These are phyloP conservation scores for Aureobasidium sp. DNA, from an alignment of 2,329 filamentous ascomycete species.

Conservation along the genomic window DNA sequence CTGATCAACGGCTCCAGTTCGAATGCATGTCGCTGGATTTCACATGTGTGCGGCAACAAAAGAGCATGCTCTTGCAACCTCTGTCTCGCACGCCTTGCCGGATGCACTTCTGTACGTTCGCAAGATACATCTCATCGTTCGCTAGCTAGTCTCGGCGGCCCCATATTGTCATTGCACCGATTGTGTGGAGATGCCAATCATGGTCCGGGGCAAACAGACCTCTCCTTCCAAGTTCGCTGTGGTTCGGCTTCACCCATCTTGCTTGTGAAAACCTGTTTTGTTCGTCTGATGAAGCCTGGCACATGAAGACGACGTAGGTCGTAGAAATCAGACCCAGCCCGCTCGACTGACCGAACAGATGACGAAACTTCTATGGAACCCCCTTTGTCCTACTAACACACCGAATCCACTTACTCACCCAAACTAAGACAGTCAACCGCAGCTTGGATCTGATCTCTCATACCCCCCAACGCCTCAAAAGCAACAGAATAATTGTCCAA, in stretches of 20 bases:
- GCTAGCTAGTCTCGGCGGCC: background rate
- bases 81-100: background rate
- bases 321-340: too few species aligned
- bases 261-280: background rate
- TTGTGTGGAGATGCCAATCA: background rate
- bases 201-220: background rate
- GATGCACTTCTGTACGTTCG: background rate
- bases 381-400: too few species aligned
- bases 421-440: conserved; percentile 8
- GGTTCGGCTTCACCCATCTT: background rate
- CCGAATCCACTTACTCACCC: background rate
- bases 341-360: too few species aligned
- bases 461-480: conserved; percentile 18
- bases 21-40: background rate
- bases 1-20: too few species aligned
- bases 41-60: background rate
- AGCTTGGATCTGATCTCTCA: conserved; percentile 15
- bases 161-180: background rate
- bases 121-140: background rate
- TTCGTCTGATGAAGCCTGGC: background rate
- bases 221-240: too few species aligned
- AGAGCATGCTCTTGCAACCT: background rate
- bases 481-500: conserved; percentile 17
- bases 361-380: too few species aligned
- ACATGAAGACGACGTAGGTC: background rate